A percentile compares a stretch with the other conserved stretches of the same genome.
Evolutionary conservation across 1,284 basidiomycete species (phyloP).

Genomic region (Cryptococcus deneoformans): DNA sequence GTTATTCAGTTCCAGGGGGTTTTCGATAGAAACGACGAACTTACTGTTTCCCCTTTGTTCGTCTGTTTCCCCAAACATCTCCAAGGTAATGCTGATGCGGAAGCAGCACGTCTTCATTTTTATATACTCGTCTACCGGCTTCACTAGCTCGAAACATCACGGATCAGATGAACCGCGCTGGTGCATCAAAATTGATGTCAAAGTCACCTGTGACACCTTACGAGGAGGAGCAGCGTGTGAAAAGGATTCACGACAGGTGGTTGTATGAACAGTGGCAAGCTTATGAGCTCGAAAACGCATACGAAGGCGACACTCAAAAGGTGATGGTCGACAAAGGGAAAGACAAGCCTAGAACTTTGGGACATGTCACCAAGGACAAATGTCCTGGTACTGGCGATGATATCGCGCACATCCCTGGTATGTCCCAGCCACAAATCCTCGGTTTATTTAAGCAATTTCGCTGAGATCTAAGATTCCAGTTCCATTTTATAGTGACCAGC

Average conservation of each 20-base stretch:
- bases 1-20: conserved; percentile 53
- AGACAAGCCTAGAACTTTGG: conserved; percentile 30
- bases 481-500: background rate
- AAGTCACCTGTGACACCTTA: background rate
- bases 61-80: conserved; percentile 1
- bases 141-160: conserved; percentile 34
- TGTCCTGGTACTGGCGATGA: conserved; percentile 46
- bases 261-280: conserved; percentile 26
- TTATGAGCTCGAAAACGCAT: conserved; percentile 8
- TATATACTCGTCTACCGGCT: conserved; percentile 36
- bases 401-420: conserved; percentile 46
- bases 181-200: conserved; percentile 36
- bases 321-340: background rate
- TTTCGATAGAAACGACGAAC: conserved; percentile 75
- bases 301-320: conserved; percentile 1
- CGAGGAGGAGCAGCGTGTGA: conserved; percentile 30
- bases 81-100: background rate
- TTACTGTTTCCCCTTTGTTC: conserved; percentile 64
- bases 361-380: conserved; percentile 45
- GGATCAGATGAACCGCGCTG: conserved; percentile 44
- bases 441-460: background rate
- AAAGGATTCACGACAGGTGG: conserved; percentile 25
- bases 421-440: background rate
- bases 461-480: background rate
- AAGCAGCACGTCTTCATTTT: conserved; percentile 33